phyloP scores from a whole-genome alignment of 768 basidiomycete species.

The Termitomyces sp. region DNA sequence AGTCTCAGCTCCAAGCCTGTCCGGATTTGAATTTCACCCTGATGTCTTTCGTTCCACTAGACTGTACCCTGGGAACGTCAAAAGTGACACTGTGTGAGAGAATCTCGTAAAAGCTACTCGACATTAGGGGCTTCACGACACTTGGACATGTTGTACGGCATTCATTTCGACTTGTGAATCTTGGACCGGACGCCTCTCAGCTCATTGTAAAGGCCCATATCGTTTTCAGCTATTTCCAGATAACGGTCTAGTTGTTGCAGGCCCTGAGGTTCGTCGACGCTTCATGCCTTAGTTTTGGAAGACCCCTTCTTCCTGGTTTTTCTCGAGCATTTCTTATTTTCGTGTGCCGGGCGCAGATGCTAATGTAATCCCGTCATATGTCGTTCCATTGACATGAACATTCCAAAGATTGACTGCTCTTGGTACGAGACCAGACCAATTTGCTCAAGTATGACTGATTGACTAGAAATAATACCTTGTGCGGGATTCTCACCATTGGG shows the following conservation, averaged over 20 bases:
- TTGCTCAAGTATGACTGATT: neutral
- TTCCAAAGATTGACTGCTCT: neutral
- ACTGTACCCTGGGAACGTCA: neutral
- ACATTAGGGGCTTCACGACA: neutral
- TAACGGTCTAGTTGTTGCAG: neutral
- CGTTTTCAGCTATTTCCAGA: neutral
- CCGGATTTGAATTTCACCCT: neutral
- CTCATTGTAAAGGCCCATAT: neutral
- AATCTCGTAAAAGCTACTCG: neutral
- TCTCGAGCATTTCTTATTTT: neutral
- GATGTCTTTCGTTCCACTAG: neutral
- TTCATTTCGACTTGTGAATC: neutral
- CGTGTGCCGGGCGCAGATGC: neutral
- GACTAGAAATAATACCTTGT: neutral
- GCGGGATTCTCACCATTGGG: too few species aligned
- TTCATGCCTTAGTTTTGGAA: neutral
- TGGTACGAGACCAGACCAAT: neutral
- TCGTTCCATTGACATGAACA: neutral
- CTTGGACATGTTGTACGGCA: neutral
- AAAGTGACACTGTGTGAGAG: neutral
- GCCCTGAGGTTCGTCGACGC: neutral
- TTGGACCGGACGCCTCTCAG: neutral
- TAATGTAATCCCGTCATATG: neutral
- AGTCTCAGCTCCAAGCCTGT: neutral
- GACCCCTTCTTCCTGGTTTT: neutral